phyloP scores from a whole-genome alignment of 805 yeast species.

The Starmerella roubikii region DNA sequence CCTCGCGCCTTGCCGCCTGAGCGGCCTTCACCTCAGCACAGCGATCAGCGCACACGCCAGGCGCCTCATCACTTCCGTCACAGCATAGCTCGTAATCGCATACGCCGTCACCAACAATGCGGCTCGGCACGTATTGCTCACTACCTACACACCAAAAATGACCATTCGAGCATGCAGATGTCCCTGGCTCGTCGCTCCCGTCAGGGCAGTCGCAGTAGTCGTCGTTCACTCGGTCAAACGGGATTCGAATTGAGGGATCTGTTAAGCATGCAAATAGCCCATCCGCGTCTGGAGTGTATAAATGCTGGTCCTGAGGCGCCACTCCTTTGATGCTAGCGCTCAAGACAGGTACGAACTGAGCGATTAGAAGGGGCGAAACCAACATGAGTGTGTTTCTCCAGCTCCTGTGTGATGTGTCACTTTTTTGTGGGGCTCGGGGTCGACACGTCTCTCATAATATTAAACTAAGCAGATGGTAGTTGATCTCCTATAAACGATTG shows the following conservation, averaged over 20 bases:
- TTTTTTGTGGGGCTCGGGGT: too few species aligned
- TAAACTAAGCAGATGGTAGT: too few species aligned
- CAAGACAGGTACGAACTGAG: not conserved
- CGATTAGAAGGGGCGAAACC: not conserved
- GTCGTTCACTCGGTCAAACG: slow-evolving; percentile 60
- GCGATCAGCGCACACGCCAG: slow-evolving; percentile 38
- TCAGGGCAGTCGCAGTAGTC: slow-evolving; percentile 94
- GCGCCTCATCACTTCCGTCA: slow-evolving; percentile 80
- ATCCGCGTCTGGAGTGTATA: slow-evolving; percentile 38
- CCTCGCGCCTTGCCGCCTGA: slow-evolving; percentile 23
- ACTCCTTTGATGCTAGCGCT: slow-evolving; percentile 13
- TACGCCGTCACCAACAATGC: slow-evolving; percentile 71
- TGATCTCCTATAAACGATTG: too few species aligned
- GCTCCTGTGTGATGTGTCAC: too few species aligned
- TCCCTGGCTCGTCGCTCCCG: slow-evolving; percentile 95
- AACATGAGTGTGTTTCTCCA: too few species aligned
- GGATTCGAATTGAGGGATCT: slow-evolving; percentile 50
- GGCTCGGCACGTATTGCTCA: slow-evolving; percentile 49
- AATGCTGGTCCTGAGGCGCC: slow-evolving; percentile 15
- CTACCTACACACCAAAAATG: slow-evolving; percentile 63
- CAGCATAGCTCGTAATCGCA: slow-evolving; percentile 86
- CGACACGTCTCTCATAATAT: too few species aligned
- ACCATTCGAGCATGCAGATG: slow-evolving; percentile 57
- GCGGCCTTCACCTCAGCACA: slow-evolving; percentile 40
- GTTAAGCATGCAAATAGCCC: slow-evolving; percentile 58